Base-by-base conservation (phyloP, 2,329 filamentous ascomycete species). In the Aspergillaceae sp. region DNA sequence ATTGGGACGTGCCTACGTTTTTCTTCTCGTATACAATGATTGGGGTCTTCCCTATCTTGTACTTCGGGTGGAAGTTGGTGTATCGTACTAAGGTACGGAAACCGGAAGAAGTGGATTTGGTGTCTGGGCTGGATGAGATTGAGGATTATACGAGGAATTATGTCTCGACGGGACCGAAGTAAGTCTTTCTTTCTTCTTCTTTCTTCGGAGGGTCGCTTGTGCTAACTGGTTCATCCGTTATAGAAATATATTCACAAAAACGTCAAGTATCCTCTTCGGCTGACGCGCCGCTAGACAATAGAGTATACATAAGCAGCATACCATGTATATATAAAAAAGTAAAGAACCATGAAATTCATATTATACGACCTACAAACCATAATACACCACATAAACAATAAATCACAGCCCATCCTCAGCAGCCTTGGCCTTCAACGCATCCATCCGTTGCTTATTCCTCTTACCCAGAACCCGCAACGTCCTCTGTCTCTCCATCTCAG, bases 11-110 rank as follows among this genome's bases (percentile, higher is more conserved):
- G 0, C 75, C 82, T 5, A 80, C 77, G 5, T 92, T 91, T 61
- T 64, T 91, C 29, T 87, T 88, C 64, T 84, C 81, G 65, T 90
- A 90, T 63, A 80, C 82, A 42, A 87, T 87, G 75, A 77, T 90
- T 43, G 77, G 76, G 4, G 67, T 88, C 2, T 87, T 86, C 58
- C 85, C 84, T 0, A 53, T 82, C 0, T 67, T 91, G 2, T 90
- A 79, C 60, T 37, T 83, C 3, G 79, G 77, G 4, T 91, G 84
- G 82, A 92, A 91, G 64, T 29, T 86, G 5, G 54, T 81, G 47
- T 81, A 85, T 62, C 77, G 73, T 59, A 86, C 84, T 0, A 78
- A 73, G 44, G 74, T 77, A 48, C 60, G 73, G 43, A 74, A 71
- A 47, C 71, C 80, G 0, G 65, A 75, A 9, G 77, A 86, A 44